Conservation (phyloP, 768 basidiomycete species). For the Strobilomyces confusus region DNA sequence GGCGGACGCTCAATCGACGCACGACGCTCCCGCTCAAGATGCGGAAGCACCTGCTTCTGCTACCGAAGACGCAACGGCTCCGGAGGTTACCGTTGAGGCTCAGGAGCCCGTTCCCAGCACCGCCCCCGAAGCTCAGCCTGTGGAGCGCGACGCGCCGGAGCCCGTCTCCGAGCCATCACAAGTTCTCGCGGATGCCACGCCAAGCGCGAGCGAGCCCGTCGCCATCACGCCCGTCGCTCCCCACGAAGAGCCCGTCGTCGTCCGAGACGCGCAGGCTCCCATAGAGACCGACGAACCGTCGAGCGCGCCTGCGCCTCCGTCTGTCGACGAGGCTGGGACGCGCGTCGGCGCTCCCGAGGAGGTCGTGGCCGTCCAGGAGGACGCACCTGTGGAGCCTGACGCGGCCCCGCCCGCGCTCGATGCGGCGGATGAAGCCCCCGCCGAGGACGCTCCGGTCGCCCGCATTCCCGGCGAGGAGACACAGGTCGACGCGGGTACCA, state of each 20-base stretch:
- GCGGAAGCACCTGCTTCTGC: not conserved
- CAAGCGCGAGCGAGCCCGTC: not conserved
- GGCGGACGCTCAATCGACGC: not conserved
- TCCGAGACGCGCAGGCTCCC: not conserved
- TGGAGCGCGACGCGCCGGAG: not conserved
- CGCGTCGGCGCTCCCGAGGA: not conserved
- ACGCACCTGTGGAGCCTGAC: not conserved
- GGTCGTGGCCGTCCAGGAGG: not conserved
- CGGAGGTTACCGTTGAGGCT: not conserved
- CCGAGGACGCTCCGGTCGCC: not conserved
- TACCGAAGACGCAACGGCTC: not conserved
- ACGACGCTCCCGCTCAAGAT: not conserved
- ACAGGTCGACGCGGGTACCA: not conserved
- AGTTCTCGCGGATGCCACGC: not conserved
- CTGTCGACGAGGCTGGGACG: not conserved
- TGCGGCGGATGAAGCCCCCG: not conserved
- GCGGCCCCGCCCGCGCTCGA: not conserved
- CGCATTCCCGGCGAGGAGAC: not conserved
- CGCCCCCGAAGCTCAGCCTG: not conserved
- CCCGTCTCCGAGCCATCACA: not conserved
- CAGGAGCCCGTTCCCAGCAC: not conserved
- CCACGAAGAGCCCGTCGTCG: not conserved
- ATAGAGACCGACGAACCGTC: slow-evolving; percentile 2
- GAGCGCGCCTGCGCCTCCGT: slow-evolving; percentile 9
- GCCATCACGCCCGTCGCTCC: not conserved